These are phyloP conservation scores for Aspergillus costaricaensis DNA, from an alignment of 2,329 filamentous ascomycete species.

Conservation along the genomic window DNA sequence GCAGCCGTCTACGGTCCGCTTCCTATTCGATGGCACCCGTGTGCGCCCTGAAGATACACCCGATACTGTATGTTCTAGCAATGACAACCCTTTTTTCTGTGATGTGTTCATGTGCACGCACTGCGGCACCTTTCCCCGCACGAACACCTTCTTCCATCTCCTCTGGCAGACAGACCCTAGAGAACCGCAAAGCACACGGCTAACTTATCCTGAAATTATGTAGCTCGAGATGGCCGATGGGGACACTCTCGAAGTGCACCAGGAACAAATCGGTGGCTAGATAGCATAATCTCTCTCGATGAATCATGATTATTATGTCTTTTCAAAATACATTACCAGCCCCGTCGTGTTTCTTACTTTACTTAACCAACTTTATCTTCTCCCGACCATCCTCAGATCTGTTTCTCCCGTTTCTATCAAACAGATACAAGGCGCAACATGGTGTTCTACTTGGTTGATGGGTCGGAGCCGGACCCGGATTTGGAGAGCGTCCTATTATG, in stretches of 20 bases:
- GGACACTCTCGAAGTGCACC: slow-evolving; percentile 94
- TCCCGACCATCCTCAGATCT: no score
- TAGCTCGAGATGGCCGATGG: slow-evolving; percentile 97
- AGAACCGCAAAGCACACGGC: background rate
- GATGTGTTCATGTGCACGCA: background rate
- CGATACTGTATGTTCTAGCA: slow-evolving; percentile 71
- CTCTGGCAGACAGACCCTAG: no score
- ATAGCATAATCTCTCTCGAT: slow-evolving; percentile 4
- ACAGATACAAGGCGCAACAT: no score
- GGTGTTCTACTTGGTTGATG: no score
- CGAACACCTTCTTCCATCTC: background rate
- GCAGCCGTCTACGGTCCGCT: slow-evolving; percentile 78
- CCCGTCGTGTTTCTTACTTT: background rate
- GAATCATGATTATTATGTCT: slow-evolving; percentile 4
- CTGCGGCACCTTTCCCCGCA: background rate
- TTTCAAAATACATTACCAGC: background rate
- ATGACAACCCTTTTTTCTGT: no score
- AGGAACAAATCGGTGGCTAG: slow-evolving; percentile 89
- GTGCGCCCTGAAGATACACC: slow-evolving; percentile 89
- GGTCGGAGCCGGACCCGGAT: no score
- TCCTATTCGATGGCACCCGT: slow-evolving; percentile 93
- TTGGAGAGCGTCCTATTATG: no score
- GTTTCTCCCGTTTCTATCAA: no score
- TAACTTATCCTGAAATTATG: background rate
- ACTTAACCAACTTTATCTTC: background rate